These are phyloP conservation scores for Calonectria pteridis DNA, from an alignment of 2,329 filamentous ascomycete species.

Conservation along the genomic window DNA sequence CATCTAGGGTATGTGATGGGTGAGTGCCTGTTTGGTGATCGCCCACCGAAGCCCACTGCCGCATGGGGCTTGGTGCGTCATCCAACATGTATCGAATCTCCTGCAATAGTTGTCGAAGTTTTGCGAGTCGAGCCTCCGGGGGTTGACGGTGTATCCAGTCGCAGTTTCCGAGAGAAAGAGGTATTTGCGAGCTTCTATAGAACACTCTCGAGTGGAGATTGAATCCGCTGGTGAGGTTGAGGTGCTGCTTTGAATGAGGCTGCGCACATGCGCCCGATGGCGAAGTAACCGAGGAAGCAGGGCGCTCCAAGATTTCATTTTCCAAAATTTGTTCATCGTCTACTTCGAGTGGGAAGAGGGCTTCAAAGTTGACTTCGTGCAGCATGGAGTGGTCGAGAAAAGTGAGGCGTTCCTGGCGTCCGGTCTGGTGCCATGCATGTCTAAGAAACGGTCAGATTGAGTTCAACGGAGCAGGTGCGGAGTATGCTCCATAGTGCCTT, in stretches of 20 bases:
- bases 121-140: conserved; percentile 17
- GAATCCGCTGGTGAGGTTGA: conserved; percentile 46
- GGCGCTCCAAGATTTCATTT: conserved; percentile 16
- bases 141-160: conserved; percentile 24
- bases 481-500: not conserved
- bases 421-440: conserved; percentile 37
- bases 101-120: conserved; percentile 44
- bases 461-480: not conserved
- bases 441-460: conserved; percentile 14
- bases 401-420: conserved; percentile 37
- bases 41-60: conserved; percentile 25
- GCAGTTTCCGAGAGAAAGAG: conserved; percentile 32
- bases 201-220: conserved; percentile 47
- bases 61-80: conserved; percentile 35
- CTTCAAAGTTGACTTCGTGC: conserved; percentile 47
- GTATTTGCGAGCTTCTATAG: conserved; percentile 31
- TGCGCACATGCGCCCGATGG: not conserved
- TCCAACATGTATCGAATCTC: conserved; percentile 49
- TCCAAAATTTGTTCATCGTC: conserved; percentile 50
- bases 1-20: conserved; percentile 8
- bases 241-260: not conserved
- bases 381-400: conserved; percentile 47
- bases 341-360: conserved; percentile 48
- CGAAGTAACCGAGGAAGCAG: conserved; percentile 17
- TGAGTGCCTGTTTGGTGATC: not conserved